Evolutionary conservation across 345 rosid genomes (phyloP), one percentile per base, ranked within the genome.

Genomic region (Eucalyptus camaldulensis): DNA sequence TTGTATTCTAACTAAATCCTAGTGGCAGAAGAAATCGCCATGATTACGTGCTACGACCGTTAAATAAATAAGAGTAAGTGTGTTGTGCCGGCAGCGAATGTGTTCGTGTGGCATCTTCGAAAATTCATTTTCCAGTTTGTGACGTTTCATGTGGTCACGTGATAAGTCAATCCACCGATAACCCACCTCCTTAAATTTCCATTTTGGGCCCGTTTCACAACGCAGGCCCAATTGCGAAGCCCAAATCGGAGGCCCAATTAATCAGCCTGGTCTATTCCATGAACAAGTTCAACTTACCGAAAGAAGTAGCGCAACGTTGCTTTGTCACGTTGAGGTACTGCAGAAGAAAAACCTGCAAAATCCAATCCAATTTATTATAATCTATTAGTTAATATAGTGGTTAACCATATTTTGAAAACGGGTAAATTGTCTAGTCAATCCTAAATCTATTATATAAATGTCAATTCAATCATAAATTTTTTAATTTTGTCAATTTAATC

Each of bases 291-390:
- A 21, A 72, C 7, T 19, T 37, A 72, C 43, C 14, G 7, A 72
- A 72, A 37, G 45, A 37, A 43, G 83, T 37, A 22, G 15, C 13
- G 21, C 40, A 15, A 65, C 7, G 44, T 25, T 56, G 62, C 62
- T 24, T 56, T 53, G 58, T 53, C 58, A 21, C 25, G 58, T 53
- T 53, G 67, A 58, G n/a, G 80, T n/a, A n/a, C 9, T n/a, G 37
- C 3, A 7, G 76, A n/a, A 65, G 10, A n/a, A n/a, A 62, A n/a
- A 65, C 14, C 19, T 65, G 5, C 10, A n/a, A n/a, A 65, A 14
- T 14, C 10, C 1, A 2, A n/a, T 65, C 37, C 3, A 14, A 29
- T n/a, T 65, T 65, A 14, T 6, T 0, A 6, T 14, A 7, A n/a
- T 65, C 2, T 2, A 65, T 65, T 65, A 65, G 76, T 65, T 65